Evolutionary conservation across 176 grass and related monocot genomes (phyloP).

Genomic region (Zea luxurians): DNA sequence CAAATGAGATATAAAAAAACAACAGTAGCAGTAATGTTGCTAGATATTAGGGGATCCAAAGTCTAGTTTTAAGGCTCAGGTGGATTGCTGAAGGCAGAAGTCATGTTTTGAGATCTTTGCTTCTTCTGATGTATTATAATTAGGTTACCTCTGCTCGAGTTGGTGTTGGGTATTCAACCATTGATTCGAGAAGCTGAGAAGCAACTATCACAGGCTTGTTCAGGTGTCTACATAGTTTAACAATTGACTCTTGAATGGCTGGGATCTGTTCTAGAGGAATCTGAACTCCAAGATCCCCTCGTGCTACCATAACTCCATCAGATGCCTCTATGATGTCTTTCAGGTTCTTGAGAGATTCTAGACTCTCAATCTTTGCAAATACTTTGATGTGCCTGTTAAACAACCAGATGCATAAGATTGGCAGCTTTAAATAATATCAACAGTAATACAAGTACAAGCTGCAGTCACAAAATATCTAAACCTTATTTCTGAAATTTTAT

Average conservation of each 20-base stretch:
- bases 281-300: conserved; percentile 82
- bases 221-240: conserved; percentile 54
- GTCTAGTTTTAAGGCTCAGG: neutral
- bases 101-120: neutral
- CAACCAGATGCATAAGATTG: neutral
- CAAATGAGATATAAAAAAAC: neutral
- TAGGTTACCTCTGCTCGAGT: conserved; percentile 69
- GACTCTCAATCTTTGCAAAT: conserved; percentile 69
- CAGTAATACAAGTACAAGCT: neutral
- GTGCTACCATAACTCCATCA: conserved; percentile 75
- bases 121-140: neutral
- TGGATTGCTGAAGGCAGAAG: neutral
- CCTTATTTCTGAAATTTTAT: neutral
- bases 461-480: neutral
- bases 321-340: conserved; percentile 62
- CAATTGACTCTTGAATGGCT: conserved; percentile 62
- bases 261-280: conserved; percentile 71
- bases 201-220: conserved; percentile 78
- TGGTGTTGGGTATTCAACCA: conserved; percentile 74
- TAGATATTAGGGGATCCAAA: neutral
- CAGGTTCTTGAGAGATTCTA: conserved; percentile 64
- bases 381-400: conserved; percentile 49
- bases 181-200: conserved; percentile 80
- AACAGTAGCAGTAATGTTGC: neutral
- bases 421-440: neutral